Evolutionary conservation across 2,329 filamentous ascomycete genomes (phyloP).

Genomic region (Macroventuria anomochaeta): DNA sequence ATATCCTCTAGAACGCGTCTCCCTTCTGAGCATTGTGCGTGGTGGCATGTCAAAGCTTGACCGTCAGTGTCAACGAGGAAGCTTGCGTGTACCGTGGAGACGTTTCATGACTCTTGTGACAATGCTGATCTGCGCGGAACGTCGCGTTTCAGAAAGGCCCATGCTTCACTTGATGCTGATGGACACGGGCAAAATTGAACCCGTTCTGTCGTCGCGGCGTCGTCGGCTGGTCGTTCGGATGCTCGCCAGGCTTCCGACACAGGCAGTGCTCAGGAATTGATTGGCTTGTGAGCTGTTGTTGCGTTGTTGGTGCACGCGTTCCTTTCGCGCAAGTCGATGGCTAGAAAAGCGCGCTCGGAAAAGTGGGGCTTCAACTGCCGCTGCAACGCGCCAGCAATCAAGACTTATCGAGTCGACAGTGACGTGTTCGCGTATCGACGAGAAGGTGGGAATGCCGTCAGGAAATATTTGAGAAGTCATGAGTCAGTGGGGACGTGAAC

Average conservation of each 20-base stretch:
- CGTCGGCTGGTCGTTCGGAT: slow-evolving; percentile 1
- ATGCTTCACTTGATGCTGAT: slow-evolving; percentile 1
- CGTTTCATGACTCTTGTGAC: slow-evolving; percentile 16
- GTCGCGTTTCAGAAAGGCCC: slow-evolving; percentile 7
- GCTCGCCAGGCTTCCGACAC: background rate
- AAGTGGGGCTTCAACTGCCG: background rate
- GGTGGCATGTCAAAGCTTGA: background rate
- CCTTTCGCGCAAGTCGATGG: background rate
- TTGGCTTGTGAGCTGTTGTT: background rate
- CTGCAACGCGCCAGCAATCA: background rate
- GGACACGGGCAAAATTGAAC: background rate
- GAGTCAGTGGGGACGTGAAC: no score
- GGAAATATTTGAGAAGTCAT: no score
- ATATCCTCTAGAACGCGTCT: slow-evolving; percentile 12
- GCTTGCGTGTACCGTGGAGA: slow-evolving; percentile 20
- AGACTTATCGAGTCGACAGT: background rate
- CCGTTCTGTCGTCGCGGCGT: background rate
- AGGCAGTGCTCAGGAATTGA: background rate
- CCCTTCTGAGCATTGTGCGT: slow-evolving; percentile 6
- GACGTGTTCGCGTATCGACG: no score
- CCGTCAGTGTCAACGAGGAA: slow-evolving; percentile 5
- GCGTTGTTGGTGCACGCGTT: background rate
- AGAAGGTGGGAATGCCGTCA: background rate
- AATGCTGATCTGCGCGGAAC: slow-evolving; percentile 7
- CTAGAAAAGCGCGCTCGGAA: slow-evolving; percentile 5